These are phyloP conservation scores for Diplotaxis tenuifolia DNA, from an alignment of 345 rosid species.

Conservation along the genomic window DNA sequence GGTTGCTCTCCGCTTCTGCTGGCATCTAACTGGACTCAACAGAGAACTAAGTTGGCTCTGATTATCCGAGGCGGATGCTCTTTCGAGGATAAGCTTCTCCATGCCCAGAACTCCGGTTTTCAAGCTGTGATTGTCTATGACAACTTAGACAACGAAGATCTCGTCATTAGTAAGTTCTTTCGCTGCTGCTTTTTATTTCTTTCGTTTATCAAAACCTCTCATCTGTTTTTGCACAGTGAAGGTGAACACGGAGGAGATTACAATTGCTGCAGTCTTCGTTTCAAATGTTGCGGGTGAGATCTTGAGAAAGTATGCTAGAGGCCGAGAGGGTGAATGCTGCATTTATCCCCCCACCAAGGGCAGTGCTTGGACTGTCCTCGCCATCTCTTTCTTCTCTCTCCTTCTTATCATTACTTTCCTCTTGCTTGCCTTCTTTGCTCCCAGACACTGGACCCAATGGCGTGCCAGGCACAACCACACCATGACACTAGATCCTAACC, in stretches of 20 bases:
- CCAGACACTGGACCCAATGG: constrained; percentile 52
- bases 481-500: constrained; percentile 41
- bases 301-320: constrained; percentile 47
- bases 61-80: constrained; percentile 61
- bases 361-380: constrained; percentile 60
- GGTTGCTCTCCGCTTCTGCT: constrained; percentile 53
- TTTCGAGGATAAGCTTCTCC: constrained; percentile 59
- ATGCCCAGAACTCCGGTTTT: constrained; percentile 56
- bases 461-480: constrained; percentile 27
- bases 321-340: constrained; percentile 57
- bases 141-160: constrained; percentile 45
- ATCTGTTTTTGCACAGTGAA: constrained; percentile 50
- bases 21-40: constrained; percentile 36
- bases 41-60: constrained; percentile 42
- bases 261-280: constrained; percentile 59
- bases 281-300: constrained; percentile 52
- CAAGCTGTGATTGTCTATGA: constrained; percentile 61
- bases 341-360: constrained; percentile 39
- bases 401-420: constrained; percentile 46
- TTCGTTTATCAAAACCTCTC: background rate
- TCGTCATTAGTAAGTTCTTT: constrained; percentile 56
- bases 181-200: background rate
- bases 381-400: constrained; percentile 55
- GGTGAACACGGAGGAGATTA: constrained; percentile 47
- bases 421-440: constrained; percentile 44